Evolutionary conservation across 768 basidiomycete species (phyloP), one percentile per base, ranked within the genome.

Genomic region (Crucibulum laeve): DNA sequence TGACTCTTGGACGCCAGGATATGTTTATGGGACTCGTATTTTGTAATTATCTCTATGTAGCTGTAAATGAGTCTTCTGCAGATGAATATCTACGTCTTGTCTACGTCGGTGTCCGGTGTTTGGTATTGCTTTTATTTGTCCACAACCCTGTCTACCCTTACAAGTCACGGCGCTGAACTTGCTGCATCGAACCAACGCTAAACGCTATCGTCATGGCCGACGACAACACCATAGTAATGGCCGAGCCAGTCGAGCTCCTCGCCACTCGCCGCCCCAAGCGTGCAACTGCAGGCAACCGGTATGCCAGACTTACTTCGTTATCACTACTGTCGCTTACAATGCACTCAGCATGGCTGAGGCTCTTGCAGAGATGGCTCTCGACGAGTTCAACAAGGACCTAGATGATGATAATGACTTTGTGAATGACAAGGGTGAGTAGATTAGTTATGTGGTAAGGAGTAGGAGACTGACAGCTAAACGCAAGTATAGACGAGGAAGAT

Each of bases 251-350:
- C 8, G 78, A 82, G 38, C 61, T 58, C 41, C 60, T 82, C 2
- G 80, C 73, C 8, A 66, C 64, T 15, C 78, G 88, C 25, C 72
- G 88, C 44, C 65, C 83, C 10, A 77, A 68, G 50, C 74, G 88
- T 32, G 84, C 80, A 53, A 91, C 86, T 0, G 88, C 87, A 1
- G 88, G 88, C 2, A 91, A 90, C 55, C 65, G 87, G 87, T 87
- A 43, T 2, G 70, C 53, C 15, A 38, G 21, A 2, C 13, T 33
- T n/a, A 26, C 25, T 13, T 10, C 28, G 8, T 8, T 33, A 28
- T 14, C 28, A 30, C 4, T 30, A 18, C 30, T 14, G n/a, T 14
- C 11, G 11, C 18, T 19, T 6, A 40, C 13, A 17, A n/a, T 7
- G 22, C 5, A 43, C 17, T 5, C 44, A 89, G 88, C 40, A 87